Base-by-base conservation (phyloP, 2,329 filamentous ascomycete genomes). In the Fusarium brachygibbosum region DNA sequence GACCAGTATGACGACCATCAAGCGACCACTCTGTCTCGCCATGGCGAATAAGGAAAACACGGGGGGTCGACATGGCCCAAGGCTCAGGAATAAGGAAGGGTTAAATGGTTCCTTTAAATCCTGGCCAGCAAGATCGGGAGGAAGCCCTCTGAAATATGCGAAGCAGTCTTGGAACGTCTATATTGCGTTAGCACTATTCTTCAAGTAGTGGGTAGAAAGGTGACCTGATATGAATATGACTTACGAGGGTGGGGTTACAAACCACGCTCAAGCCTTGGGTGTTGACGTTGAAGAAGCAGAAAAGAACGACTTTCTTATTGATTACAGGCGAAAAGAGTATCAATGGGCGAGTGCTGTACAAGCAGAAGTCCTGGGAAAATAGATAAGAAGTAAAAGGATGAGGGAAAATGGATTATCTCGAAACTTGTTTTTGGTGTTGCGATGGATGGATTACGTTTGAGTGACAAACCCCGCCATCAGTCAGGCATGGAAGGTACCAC, bases 1-100 rank as follows among this genome's bases (percentile, higher is more conserved):
- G 86, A 52, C 94, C 92, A 1, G 95, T 98, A 81, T 98, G 93
- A 53, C 89, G 87, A 58, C 93, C 94, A 72, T 91, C 91, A 48
- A 97, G 88, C 7, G 93, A 97, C 94, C 94, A 98, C 83, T 97
- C 93, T 6, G 94, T 98, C 83, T 98, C 93, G 81, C 94, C 95
- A 77, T 98, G 94, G 73, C 94, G 93, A 78, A 94, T 82, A 72
- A 96, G 88, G 83, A 95, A 95, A 77, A 93, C 90, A 54, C 92
- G 87, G 3, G 93, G 92, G 3, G 90, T 88, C 23, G 76, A 62
- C 76, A 77, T 77, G 53, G 41, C 58, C 34, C 46, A 61, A 58
- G 29, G n/a, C 28, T 52, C 28, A 45, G 17, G 44, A 31, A 25
- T 35, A 48, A 25, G 8, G 19, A 23, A 25, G 23, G 23, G 23